These are phyloP conservation scores for Lophiostoma macrostomum DNA, from an alignment of 495 filamentous ascomycete species.

Conservation along the genomic window DNA sequence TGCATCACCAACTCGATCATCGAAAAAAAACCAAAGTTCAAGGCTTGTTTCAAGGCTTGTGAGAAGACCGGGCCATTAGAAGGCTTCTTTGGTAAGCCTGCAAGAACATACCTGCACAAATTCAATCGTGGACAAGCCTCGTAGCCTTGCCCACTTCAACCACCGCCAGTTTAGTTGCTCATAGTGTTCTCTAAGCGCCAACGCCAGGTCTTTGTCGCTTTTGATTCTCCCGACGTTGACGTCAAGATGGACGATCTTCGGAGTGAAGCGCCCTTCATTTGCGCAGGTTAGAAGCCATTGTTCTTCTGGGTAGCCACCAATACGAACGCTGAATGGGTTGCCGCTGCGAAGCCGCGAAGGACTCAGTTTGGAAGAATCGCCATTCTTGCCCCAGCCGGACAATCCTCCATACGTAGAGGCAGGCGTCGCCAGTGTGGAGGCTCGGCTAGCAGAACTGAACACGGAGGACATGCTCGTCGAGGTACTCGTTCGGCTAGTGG, in stretches of 20 bases:
- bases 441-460: conserved; percentile 20
- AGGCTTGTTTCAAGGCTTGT: too few relatives aligned
- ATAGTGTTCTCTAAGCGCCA: conserved; percentile 37
- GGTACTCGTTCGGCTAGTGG: conserved; percentile 24
- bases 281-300: conserved; percentile 35
- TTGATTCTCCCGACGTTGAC: conserved; percentile 26
- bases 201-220: conserved; percentile 38
- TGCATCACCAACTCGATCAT: conserved; percentile 41
- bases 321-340: conserved; percentile 21
- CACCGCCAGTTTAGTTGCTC: conserved; percentile 33
- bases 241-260: conserved; percentile 33
- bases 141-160: conserved; percentile 31
- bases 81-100: too few relatives aligned
- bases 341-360: conserved; percentile 14
- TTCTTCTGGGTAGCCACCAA: conserved; percentile 16
- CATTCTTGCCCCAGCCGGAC: conserved; percentile 18
- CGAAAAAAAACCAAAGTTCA: too few relatives aligned
- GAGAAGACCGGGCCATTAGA: too few relatives aligned
- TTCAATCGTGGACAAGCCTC: conserved; percentile 39
- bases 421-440: conserved; percentile 29
- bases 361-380: conserved; percentile 25
- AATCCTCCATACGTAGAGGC: conserved; percentile 23
- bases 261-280: conserved; percentile 37
- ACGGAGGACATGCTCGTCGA: conserved; percentile 32
- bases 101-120: conserved; percentile 36